These are phyloP conservation scores for Ophiostoma sp. DNA, from an alignment of 2,329 filamentous ascomycete species.

Conservation along the genomic window DNA sequence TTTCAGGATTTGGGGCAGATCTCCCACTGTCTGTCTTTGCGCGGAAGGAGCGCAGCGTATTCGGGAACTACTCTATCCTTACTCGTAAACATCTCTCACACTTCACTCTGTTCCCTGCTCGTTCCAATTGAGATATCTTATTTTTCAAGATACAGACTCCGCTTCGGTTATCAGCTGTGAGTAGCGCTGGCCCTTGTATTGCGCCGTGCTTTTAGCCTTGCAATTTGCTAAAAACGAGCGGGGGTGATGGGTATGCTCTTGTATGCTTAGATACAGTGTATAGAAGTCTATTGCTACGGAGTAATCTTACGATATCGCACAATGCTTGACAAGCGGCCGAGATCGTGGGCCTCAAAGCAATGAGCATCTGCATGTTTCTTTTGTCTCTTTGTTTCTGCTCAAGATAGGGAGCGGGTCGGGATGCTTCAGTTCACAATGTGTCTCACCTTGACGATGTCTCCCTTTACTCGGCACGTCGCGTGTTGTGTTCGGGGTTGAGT, in stretches of 20 bases:
- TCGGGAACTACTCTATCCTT: background rate
- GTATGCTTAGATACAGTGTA: background rate
- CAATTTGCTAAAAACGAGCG: background rate
- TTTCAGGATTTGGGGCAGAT: background rate
- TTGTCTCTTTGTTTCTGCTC: background rate
- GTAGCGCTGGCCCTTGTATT: too few species aligned
- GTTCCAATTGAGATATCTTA: too few species aligned
- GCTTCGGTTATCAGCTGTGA: too few species aligned
- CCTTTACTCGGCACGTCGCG: background rate
- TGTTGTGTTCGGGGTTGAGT: background rate
- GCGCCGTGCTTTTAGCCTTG: too few species aligned
- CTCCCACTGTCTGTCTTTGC: background rate
- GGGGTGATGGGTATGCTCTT: too few species aligned
- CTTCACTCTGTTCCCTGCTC: too few species aligned
- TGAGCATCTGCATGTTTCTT: background rate
- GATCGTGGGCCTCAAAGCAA: background rate
- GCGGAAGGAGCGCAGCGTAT: background rate
- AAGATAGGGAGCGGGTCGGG: background rate
- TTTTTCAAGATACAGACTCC: too few species aligned
- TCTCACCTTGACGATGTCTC: background rate
- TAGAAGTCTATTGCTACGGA: background rate
- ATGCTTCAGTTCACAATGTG: background rate
- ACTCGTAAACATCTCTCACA: too few species aligned
- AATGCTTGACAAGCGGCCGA: background rate
- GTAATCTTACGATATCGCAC: constrained; percentile 6